Percentiles rank a stretch among this genome's conserved stretches.
Conservation (phyloP, 2,329 filamentous ascomycete species). For the Nothophoma quercina region DNA sequence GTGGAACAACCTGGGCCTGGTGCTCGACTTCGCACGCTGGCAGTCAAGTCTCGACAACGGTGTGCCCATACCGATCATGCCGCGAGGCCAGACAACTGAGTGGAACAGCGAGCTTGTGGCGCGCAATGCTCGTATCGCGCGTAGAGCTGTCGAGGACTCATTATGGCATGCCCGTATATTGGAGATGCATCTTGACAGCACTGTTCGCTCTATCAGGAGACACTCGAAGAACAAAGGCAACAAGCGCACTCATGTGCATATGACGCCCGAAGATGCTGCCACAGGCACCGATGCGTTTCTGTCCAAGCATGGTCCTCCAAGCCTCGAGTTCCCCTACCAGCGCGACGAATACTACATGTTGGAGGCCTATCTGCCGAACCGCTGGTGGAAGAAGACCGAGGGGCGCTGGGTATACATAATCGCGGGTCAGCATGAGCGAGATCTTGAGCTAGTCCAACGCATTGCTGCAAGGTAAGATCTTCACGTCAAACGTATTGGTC, state of each 20-base stretch:
- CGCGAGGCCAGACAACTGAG: slow-evolving; percentile 55
- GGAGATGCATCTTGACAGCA: slow-evolving; percentile 58
- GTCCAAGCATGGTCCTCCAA: slow-evolving; percentile 59
- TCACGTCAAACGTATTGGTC: neutral
- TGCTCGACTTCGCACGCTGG: slow-evolving; percentile 66
- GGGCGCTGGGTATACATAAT: slow-evolving; percentile 60
- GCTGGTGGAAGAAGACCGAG: slow-evolving; percentile 59
- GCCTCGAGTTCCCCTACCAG: slow-evolving; percentile 62
- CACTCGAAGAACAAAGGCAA: slow-evolving; percentile 61
- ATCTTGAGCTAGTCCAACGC: slow-evolving; percentile 39
- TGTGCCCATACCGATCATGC: slow-evolving; percentile 61
- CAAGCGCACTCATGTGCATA: slow-evolving; percentile 53
- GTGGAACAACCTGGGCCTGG: slow-evolving; percentile 64
- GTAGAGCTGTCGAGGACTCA: slow-evolving; percentile 56
- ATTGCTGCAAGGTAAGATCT: neutral
- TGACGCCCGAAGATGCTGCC: slow-evolving; percentile 56
- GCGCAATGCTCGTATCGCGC: slow-evolving; percentile 55
- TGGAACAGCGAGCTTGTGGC: slow-evolving; percentile 61
- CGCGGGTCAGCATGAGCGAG: slow-evolving; percentile 48
- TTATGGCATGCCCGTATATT: slow-evolving; percentile 61
- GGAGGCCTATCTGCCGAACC: slow-evolving; percentile 64
- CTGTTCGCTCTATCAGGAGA: slow-evolving; percentile 54
- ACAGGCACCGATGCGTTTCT: slow-evolving; percentile 61
- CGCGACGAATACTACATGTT: slow-evolving; percentile 68
- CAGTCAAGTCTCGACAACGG: slow-evolving; percentile 60